Percentiles rank a stretch among this genome's conserved stretches.
These are phyloP conservation scores for Cyberlindnera galapagoensis DNA, from an alignment of 805 yeast genomes.

Conservation along the genomic window DNA sequence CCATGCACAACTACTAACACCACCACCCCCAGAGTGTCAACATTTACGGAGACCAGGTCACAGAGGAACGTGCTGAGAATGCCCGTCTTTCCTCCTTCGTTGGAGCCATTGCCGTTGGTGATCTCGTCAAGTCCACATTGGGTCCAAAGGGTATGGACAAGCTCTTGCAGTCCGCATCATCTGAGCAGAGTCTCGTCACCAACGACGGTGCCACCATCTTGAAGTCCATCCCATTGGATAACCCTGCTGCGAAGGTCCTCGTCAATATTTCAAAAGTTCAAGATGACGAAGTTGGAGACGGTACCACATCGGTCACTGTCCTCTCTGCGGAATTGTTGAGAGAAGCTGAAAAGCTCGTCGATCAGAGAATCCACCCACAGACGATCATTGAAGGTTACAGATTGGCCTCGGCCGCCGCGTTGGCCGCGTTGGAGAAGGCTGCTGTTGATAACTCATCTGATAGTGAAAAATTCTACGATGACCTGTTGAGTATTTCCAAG, in stretches of 20 bases:
- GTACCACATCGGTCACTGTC: conserved; percentile 94
- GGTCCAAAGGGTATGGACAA: conserved; percentile 99
- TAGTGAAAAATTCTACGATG: conserved; percentile 64
- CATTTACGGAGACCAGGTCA: conserved; percentile 94
- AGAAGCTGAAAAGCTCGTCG: conserved; percentile 91
- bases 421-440: conserved; percentile 65
- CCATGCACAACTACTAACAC: conserved; percentile 5
- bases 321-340: conserved; percentile 84
- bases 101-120: conserved; percentile 99
- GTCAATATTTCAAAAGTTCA: conserved; percentile 95
- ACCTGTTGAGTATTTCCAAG: conserved; percentile 79
- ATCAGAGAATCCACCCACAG: conserved; percentile 93
- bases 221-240: conserved; percentile 89
- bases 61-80: conserved; percentile 96
- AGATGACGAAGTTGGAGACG: conserved; percentile 54
- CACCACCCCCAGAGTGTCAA: conserved; percentile 49
- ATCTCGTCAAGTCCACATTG: conserved; percentile 84
- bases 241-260: conserved; percentile 94
- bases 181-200: conserved; percentile 76
- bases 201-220: conserved; percentile 98
- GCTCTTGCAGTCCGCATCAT: conserved; percentile 77
- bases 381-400: conserved; percentile 95
- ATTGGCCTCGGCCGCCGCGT: conserved; percentile 81
- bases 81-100: conserved; percentile 97
- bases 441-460: conserved; percentile 76